Percentiles rank a stretch among this genome's conserved stretches.
Evolutionary conservation across 257 asterid genomes (phyloP).

Genomic region (Ophiorrhiza pumila): DNA sequence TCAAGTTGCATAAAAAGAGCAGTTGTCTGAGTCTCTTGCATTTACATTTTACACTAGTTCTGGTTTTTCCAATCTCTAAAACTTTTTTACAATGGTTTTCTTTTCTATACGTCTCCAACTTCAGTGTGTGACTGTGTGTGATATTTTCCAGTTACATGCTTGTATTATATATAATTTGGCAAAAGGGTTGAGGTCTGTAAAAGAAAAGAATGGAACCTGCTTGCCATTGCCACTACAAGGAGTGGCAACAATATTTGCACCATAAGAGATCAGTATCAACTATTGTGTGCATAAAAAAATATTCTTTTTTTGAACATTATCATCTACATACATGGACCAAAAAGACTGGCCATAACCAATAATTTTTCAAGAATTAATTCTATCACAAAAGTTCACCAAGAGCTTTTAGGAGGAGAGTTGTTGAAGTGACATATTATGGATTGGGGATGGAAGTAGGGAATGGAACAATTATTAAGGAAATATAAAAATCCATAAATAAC

Average conservation of each 20-base stretch:
- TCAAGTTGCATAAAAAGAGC: conserved; percentile 1
- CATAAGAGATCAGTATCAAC: not conserved
- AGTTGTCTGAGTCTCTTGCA: too few relatives aligned
- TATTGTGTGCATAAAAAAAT: too few relatives aligned
- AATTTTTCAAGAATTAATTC: conserved; percentile 6
- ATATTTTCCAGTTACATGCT: too few relatives aligned
- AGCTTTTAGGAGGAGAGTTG: conserved; percentile 4
- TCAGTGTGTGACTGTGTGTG: too few relatives aligned
- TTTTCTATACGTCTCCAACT: conserved; percentile 5
- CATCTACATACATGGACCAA: not conserved
- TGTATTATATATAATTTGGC: not conserved
- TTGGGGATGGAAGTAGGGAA: not conserved
- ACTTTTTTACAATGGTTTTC: not conserved
- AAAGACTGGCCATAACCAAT: conserved; percentile 11
- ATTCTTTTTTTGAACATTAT: too few relatives aligned
- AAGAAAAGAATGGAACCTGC: conserved; percentile 4
- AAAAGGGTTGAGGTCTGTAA: too few relatives aligned
- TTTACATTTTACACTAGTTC: not conserved
- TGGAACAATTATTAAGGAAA: conserved; percentile 6
- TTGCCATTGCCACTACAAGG: not conserved
- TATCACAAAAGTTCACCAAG: not conserved
- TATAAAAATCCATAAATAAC: too few relatives aligned
- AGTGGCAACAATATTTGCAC: not conserved
- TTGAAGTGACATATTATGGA: conserved; percentile 14
- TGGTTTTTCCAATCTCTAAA: not conserved